Evolutionary conservation across 306 rosid genomes (phyloP).

Genomic region (Begonia loranthoides): DNA sequence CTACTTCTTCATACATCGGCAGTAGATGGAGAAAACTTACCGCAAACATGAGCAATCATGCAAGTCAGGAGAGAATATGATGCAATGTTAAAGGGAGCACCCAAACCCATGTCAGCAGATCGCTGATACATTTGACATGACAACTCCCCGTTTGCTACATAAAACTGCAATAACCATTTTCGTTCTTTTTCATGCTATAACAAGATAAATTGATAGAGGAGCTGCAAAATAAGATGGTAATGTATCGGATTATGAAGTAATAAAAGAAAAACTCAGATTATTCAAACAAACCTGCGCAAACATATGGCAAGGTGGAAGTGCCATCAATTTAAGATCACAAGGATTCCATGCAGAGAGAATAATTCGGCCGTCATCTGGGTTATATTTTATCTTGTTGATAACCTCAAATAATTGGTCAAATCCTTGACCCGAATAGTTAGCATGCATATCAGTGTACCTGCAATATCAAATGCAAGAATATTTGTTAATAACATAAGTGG

Average conservation of each 20-base stretch:
- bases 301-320: slow-evolving; percentile 98
- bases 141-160: slow-evolving; percentile 77
- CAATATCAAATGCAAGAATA: background rate
- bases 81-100: slow-evolving; percentile 91
- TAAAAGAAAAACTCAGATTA: too few species aligned
- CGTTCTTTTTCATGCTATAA: too few species aligned
- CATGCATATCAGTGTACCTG: slow-evolving; percentile 90
- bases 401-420: slow-evolving; percentile 87
- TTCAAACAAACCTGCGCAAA: slow-evolving; percentile 57
- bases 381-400: slow-evolving; percentile 68
- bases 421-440: slow-evolving; percentile 83
- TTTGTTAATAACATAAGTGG: background rate
- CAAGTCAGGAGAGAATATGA: slow-evolving; percentile 91
- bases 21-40: slow-evolving; percentile 31
- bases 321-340: slow-evolving; percentile 83
- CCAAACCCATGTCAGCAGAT: slow-evolving; percentile 89
- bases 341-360: slow-evolving; percentile 96
- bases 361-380: slow-evolving; percentile 81
- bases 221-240: too few species aligned
- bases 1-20: background rate
- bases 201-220: too few species aligned
- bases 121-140: slow-evolving; percentile 98
- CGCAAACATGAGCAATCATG: slow-evolving; percentile 97
- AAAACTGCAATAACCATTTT: slow-evolving; percentile 44
- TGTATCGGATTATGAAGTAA: too few species aligned